phyloP scores from a whole-genome alignment of 2,329 filamentous ascomycete genomes.

The Phaeosphaeriaceae sp. region DNA sequence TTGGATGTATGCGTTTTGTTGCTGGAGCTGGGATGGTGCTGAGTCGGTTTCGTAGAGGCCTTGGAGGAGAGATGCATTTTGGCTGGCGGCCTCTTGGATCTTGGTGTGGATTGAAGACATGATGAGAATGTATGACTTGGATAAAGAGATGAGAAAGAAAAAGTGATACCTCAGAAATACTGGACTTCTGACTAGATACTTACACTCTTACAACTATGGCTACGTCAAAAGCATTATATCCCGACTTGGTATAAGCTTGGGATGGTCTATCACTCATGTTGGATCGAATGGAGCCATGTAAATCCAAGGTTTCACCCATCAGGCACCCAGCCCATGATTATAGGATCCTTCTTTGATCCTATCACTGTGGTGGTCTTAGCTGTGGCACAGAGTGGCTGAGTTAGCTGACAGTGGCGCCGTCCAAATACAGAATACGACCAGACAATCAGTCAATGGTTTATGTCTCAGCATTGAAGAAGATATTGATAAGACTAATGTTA shows the following conservation, averaged over 20 bases:
- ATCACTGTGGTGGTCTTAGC: neutral
- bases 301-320: neutral
- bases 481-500: no score
- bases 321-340: slow-evolving; percentile 7
- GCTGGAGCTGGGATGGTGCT: slow-evolving; percentile 37
- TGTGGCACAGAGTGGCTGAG: slow-evolving; percentile 1
- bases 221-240: neutral
- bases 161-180: no score
- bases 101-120: slow-evolving; percentile 33
- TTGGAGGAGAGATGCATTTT: slow-evolving; percentile 33
- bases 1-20: slow-evolving; percentile 37
- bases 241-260: neutral
- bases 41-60: slow-evolving; percentile 38
- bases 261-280: neutral
- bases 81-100: slow-evolving; percentile 34
- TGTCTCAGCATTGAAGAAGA: no score
- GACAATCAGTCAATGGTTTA: no score
- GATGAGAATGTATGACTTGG: neutral
- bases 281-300: neutral
- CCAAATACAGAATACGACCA: neutral
- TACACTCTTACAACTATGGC: no score
- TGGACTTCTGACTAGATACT: no score
- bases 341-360: neutral
- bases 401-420: no score
- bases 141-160: neutral